phyloP scores from a whole-genome alignment of 1,139 yeast species.

The Chernovozyma aurita region DNA sequence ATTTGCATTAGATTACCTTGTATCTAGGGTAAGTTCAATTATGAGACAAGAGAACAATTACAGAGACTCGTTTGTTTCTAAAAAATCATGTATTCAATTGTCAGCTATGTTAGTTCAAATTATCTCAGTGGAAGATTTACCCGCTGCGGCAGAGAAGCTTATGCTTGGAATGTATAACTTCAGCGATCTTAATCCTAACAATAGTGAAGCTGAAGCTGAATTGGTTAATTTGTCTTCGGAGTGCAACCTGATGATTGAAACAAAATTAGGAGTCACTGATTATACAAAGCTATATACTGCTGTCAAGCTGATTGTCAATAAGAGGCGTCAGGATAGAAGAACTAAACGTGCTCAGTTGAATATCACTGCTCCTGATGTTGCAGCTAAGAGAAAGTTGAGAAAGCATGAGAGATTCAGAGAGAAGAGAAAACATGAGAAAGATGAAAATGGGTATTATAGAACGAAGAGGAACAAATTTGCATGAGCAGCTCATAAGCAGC shows the following conservation, averaged over 20 bases:
- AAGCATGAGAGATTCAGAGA: slow-evolving; percentile 75
- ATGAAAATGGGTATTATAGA: slow-evolving; percentile 74
- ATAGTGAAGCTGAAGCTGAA: slow-evolving; percentile 44
- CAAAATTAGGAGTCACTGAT: slow-evolving; percentile 67
- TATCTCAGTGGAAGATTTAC: slow-evolving; percentile 32
- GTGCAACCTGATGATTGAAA: slow-evolving; percentile 64
- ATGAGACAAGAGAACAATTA: slow-evolving; percentile 60
- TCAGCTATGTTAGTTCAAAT: slow-evolving; percentile 55
- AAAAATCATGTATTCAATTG: slow-evolving; percentile 61
- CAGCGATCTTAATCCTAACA: slow-evolving; percentile 39
- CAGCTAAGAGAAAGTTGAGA: slow-evolving; percentile 71
- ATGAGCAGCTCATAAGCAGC: too few relatives aligned
- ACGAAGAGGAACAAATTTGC: slow-evolving; percentile 37
- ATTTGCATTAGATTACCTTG: slow-evolving; percentile 58
- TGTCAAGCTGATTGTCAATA: slow-evolving; percentile 56
- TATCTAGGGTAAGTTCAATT: slow-evolving; percentile 55
- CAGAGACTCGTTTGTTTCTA: slow-evolving; percentile 51
- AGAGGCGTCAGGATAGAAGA: slow-evolving; percentile 71
- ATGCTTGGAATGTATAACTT: slow-evolving; percentile 59
- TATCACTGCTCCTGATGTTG: slow-evolving; percentile 72
- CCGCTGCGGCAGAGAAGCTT: slow-evolving; percentile 39
- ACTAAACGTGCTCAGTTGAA: slow-evolving; percentile 75
- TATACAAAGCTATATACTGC: slow-evolving; percentile 61
- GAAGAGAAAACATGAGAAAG: slow-evolving; percentile 69
- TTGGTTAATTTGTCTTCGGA: slow-evolving; percentile 60